These are phyloP conservation scores for Phytophthora aleatoria DNA, from an alignment of 352 stramenopile genomes.

Conservation along the genomic window DNA sequence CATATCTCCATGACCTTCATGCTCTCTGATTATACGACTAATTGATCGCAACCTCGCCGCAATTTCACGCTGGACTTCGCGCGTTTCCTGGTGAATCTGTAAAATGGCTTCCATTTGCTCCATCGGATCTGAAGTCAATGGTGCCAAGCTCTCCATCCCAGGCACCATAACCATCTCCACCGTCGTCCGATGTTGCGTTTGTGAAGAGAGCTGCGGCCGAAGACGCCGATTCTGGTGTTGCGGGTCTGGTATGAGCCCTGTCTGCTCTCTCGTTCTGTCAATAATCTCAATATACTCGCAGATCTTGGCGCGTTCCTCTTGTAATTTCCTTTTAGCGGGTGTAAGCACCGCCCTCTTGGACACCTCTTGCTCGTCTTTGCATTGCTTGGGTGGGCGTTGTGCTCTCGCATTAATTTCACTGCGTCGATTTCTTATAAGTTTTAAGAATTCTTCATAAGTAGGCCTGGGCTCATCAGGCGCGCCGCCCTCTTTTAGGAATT, in stretches of 20 bases:
- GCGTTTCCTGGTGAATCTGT: conserved; percentile 59
- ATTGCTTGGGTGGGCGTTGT: conserved; percentile 25
- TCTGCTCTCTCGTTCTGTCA: conserved; percentile 47
- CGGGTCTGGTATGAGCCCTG: conserved; percentile 28
- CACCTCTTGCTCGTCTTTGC: conserved; percentile 11
- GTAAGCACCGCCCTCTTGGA: conserved; percentile 27
- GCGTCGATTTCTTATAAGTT: conserved; percentile 71
- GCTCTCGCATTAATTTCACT: conserved; percentile 56
- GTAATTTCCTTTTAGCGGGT: conserved; percentile 52
- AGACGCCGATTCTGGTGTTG: conserved; percentile 32
- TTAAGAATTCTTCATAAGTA: conserved; percentile 63
- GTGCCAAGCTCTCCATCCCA: conserved; percentile 33
- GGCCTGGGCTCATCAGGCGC: conserved; percentile 51
- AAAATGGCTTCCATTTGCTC: conserved; percentile 61
- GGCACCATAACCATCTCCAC: conserved; percentile 26
- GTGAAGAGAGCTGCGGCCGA: conserved; percentile 6
- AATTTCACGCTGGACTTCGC: conserved; percentile 60
- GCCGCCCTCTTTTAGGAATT: conserved; percentile 63
- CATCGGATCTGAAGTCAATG: conserved; percentile 31
- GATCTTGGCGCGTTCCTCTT: conserved; percentile 63
- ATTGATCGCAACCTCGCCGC: conserved; percentile 47
- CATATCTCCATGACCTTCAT: conserved; percentile 44
- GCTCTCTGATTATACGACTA: conserved; percentile 37
- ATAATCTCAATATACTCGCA: conserved; percentile 66
- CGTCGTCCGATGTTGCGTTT: conserved; percentile 12